phyloP scores from a whole-genome alignment of 768 basidiomycete genomes.

The Hygrophoropsis aurantiaca region DNA sequence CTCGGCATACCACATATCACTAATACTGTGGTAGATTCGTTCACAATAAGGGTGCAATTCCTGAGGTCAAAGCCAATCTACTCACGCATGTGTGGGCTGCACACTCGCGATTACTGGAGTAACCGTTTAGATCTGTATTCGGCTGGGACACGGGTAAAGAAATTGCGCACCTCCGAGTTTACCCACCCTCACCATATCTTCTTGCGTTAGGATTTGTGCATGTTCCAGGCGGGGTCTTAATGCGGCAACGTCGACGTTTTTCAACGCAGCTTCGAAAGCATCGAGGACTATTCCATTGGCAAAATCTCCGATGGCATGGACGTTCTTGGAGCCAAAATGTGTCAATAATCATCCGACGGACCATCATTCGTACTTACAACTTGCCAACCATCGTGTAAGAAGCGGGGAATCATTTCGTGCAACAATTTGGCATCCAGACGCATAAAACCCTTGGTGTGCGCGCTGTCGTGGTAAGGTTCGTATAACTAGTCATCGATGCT shows the following conservation, averaged over 20 bases:
- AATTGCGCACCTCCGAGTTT: conserved; percentile 69
- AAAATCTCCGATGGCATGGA: conserved; percentile 85
- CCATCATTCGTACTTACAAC: conserved; percentile 54
- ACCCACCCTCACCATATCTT: conserved; percentile 76
- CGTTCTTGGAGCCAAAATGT: conserved; percentile 52
- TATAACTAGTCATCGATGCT: conserved; percentile 49
- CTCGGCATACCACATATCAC: conserved; percentile 91
- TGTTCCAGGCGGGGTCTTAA: conserved; percentile 85
- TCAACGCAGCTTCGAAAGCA: conserved; percentile 71
- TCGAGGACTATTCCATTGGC: conserved; percentile 85
- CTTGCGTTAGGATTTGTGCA: conserved; percentile 80
- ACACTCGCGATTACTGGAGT: conserved; percentile 80
- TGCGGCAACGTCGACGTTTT: conserved; percentile 59
- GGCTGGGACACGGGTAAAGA: neutral
- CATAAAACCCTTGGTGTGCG: conserved; percentile 76
- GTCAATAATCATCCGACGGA: neutral
- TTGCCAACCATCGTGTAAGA: conserved; percentile 85
- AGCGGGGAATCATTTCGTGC: conserved; percentile 61
- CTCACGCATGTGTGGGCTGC: conserved; percentile 87
- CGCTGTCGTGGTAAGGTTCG: conserved; percentile 81
- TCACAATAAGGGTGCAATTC: neutral
- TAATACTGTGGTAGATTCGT: conserved; percentile 44
- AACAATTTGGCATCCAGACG: conserved; percentile 64
- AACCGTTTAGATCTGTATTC: conserved; percentile 7
- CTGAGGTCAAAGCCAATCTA: conserved; percentile 11